Percentiles rank a stretch among this genome's conserved stretches.
Conservation (phyloP, 345 rosid species). For the Eucalyptus virginea region DNA sequence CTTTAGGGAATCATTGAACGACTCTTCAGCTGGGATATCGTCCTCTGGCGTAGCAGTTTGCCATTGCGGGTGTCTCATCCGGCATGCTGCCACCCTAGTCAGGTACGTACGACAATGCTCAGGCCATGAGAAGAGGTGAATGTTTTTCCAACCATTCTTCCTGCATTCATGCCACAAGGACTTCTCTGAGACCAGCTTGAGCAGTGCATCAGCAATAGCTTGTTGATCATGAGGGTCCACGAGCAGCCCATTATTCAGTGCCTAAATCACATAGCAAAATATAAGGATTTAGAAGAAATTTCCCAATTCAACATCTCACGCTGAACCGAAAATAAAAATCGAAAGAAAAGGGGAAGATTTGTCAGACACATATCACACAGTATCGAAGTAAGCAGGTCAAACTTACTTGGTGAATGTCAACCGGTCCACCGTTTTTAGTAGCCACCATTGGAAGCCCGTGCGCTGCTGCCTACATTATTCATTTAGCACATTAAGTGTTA, state of each 20-base stretch:
- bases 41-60: conserved; percentile 76
- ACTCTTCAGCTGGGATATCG: conserved; percentile 42
- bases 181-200: conserved; percentile 89
- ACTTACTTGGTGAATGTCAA: conserved; percentile 71
- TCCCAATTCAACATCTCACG: not conserved
- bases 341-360: not conserved
- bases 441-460: conserved; percentile 99
- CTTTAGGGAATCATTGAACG: conserved; percentile 79
- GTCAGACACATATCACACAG: not conserved
- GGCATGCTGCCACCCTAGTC: conserved; percentile 84
- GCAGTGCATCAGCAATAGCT: conserved; percentile 76
- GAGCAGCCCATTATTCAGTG: conserved; percentile 82
- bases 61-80: conserved; percentile 97
- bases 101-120: conserved; percentile 96
- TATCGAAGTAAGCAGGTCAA: not conserved
- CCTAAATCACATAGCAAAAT: conserved; percentile 23
- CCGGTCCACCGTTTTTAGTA: conserved; percentile 96
- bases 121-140: conserved; percentile 95
- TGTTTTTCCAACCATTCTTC: conserved; percentile 92
- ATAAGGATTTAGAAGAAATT: not conserved
- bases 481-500: not conserved
- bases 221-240: conserved; percentile 94
- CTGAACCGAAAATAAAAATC: not conserved
- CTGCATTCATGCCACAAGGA: conserved; percentile 81
- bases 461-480: conserved; percentile 71